Evolutionary conservation across 495 filamentous ascomycete genomes (phyloP).

Genomic region (Penicillium maclennaniae): DNA sequence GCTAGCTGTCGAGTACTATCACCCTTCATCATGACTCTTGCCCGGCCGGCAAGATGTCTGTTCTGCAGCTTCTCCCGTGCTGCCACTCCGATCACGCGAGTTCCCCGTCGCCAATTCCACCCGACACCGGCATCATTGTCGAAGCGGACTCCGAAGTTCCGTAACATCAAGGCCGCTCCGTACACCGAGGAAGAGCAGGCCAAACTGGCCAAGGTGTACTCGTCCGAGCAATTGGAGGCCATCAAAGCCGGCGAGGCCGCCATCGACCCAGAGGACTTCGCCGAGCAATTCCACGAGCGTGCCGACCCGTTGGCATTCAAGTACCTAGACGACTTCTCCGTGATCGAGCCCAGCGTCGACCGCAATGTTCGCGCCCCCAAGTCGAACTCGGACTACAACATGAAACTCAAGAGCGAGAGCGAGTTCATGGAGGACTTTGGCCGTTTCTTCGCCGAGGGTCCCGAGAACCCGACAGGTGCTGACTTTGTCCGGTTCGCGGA

Average conservation of each 20-base stretch:
- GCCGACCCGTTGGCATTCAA: constrained; percentile 64
- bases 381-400: constrained; percentile 55
- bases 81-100: constrained; percentile 37
- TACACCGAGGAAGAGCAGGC: constrained; percentile 70
- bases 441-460: constrained; percentile 51
- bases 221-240: constrained; percentile 74
- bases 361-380: constrained; percentile 51
- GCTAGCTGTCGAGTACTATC: constrained; percentile 26
- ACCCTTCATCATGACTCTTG: constrained; percentile 50
- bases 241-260: constrained; percentile 82
- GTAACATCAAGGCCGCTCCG: constrained; percentile 23
- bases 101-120: constrained; percentile 52
- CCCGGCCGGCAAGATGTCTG: constrained; percentile 56
- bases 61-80: constrained; percentile 49
- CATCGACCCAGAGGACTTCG: constrained; percentile 74
- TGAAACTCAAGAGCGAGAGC: constrained; percentile 56
- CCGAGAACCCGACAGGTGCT: constrained; percentile 37
- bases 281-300: constrained; percentile 63
- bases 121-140: constrained; percentile 35
- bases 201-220: constrained; percentile 62
- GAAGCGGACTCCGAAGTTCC: constrained; percentile 34
- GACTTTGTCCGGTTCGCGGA: constrained; percentile 48
- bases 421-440: constrained; percentile 56
- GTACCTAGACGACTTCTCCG: constrained; percentile 85
- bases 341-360: constrained; percentile 73